Evolutionary conservation across 805 yeast species (phyloP).

Genomic region (Saccharomyces jurei): DNA sequence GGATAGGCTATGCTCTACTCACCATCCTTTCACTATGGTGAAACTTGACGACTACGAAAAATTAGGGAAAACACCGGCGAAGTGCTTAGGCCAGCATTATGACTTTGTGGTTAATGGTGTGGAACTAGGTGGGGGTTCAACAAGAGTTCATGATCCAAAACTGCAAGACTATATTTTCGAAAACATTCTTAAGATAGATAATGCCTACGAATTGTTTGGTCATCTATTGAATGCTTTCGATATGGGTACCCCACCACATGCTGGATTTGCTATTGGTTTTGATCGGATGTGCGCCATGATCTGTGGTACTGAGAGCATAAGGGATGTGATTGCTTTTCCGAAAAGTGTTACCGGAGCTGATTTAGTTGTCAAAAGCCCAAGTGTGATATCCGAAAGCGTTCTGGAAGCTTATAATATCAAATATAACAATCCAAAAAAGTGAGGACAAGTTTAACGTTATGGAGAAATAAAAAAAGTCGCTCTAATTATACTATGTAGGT

Average conservation of each 20-base stretch:
- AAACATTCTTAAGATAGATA: constrained; percentile 48
- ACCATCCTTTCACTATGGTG: constrained; percentile 97
- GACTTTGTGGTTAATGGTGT: constrained; percentile 91
- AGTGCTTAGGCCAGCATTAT: constrained; percentile 82
- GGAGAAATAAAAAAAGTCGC: not conserved
- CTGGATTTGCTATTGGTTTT: constrained; percentile 92
- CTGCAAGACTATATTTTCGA: constrained; percentile 70
- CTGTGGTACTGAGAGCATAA: constrained; percentile 62
- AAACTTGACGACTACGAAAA: constrained; percentile 56
- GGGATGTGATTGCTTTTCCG: constrained; percentile 95
- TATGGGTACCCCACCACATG: constrained; percentile 97
- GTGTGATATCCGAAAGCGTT: constrained; percentile 43
- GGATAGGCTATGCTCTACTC: constrained; percentile 56
- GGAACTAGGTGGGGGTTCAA: constrained; percentile 95
- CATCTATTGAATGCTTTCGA: constrained; percentile 75
- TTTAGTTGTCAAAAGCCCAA: constrained; percentile 81
- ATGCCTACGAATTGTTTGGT: constrained; percentile 65
- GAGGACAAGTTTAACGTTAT: not conserved
- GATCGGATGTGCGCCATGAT: constrained; percentile 91
- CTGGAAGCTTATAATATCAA: constrained; percentile 49
- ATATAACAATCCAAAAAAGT: constrained; percentile 3
- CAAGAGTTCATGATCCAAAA: constrained; percentile 82
- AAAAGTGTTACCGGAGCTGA: constrained; percentile 85
- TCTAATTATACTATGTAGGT: not conserved
- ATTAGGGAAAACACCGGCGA: constrained; percentile 45